A percentile compares a stretch with the other conserved stretches of the same genome.
Evolutionary conservation across 345 rosid genomes (phyloP).

Genomic region (Ceriops tagal): DNA sequence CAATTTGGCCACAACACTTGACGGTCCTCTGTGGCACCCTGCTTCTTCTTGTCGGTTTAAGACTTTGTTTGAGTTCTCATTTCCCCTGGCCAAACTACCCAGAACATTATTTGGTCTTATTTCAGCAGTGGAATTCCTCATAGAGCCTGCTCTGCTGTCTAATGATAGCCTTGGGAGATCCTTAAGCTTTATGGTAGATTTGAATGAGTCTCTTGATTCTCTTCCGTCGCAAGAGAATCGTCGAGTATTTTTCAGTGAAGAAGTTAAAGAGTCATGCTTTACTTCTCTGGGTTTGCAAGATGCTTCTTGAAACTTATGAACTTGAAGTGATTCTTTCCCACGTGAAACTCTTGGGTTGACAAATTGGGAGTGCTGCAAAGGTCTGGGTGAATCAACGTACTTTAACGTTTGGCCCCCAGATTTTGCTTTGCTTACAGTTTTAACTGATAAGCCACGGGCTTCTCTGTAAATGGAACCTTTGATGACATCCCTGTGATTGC

Average conservation of each 20-base stretch:
- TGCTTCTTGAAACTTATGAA: conserved; percentile 34
- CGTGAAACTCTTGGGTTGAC: conserved; percentile 39
- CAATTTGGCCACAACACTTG: conserved; percentile 76
- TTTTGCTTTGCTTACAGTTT: conserved; percentile 36
- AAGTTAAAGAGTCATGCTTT: conserved; percentile 34
- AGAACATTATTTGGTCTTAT: conserved; percentile 35
- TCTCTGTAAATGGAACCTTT: conserved; percentile 64
- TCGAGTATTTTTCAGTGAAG: conserved; percentile 51
- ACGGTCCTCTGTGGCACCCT: conserved; percentile 51
- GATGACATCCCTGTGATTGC: conserved; percentile 51
- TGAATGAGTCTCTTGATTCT: conserved; percentile 49
- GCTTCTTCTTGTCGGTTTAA: conserved; percentile 44
- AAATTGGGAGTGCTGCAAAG: conserved; percentile 42
- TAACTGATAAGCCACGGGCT: conserved; percentile 40
- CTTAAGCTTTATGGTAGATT: conserved; percentile 58
- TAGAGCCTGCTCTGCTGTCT: conserved; percentile 66
- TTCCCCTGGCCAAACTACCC: conserved; percentile 22
- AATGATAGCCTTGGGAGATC: conserved; percentile 87
- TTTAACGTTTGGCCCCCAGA: conserved; percentile 42
- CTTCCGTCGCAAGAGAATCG: conserved; percentile 88
- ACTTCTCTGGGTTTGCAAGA: conserved; percentile 32
- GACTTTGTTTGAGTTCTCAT: conserved; percentile 12
- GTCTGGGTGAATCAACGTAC: conserved; percentile 69
- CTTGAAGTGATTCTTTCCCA: conserved; percentile 44
- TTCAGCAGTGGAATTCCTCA: conserved; percentile 37